phyloP scores from a whole-genome alignment of 495 filamentous ascomycete species.

The Trichoderma reesei region DNA sequence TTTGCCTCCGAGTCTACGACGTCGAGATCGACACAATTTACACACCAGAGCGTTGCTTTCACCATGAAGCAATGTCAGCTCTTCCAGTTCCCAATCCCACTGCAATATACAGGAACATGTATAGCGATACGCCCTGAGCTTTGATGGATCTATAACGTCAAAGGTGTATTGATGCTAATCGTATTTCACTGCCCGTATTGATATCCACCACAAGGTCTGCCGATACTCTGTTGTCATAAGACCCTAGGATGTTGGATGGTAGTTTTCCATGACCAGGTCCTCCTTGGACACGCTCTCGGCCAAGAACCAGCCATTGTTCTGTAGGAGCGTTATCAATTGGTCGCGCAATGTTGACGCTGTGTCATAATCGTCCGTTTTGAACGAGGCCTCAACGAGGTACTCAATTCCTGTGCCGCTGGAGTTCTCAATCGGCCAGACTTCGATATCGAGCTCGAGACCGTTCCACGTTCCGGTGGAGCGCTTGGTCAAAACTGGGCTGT shows the following conservation, averaged over 20 bases:
- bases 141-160: too few species aligned
- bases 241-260: conserved; percentile 1
- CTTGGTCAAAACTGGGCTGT: conserved; percentile 20
- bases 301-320: conserved; percentile 17
- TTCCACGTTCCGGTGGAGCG: conserved; percentile 19
- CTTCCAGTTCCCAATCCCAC: too few species aligned
- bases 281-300: conserved; percentile 17
- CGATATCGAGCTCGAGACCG: conserved; percentile 18
- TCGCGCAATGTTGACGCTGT: conserved; percentile 9
- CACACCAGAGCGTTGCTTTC: too few species aligned
- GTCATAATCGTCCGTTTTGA: conserved; percentile 15
- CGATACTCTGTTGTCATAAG: background rate
- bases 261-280: conserved; percentile 18
- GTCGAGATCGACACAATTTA: too few species aligned
- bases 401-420: conserved; percentile 11
- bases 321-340: conserved; percentile 11
- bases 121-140: too few species aligned
- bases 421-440: conserved; percentile 23
- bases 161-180: too few species aligned
- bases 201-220: too few species aligned
- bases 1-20: too few species aligned
- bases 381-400: conserved; percentile 23
- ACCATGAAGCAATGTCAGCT: too few species aligned
- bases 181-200: too few species aligned
- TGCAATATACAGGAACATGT: too few species aligned